Percentiles rank a stretch among this genome's conserved stretches.
Evolutionary conservation across 1,284 basidiomycete species (phyloP).

Genomic region (Puccinia triticina): DNA sequence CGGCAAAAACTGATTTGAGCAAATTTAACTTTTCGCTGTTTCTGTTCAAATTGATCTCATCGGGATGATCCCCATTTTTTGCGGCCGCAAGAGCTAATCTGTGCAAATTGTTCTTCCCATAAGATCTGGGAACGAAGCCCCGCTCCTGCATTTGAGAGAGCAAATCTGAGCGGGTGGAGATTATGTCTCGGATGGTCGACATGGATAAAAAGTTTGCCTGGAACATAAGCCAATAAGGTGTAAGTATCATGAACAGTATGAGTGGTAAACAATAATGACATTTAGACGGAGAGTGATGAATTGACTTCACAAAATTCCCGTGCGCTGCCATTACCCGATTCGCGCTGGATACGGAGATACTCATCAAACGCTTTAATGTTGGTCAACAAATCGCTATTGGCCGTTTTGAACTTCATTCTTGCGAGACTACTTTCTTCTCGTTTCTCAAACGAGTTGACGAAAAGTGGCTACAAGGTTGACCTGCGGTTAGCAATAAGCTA

Average conservation of each 20-base stretch:
- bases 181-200: conserved; percentile 77
- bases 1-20: conserved; percentile 78
- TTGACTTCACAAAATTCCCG: conserved; percentile 73
- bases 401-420: conserved; percentile 69
- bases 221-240: not conserved
- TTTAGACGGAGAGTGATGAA: not conserved
- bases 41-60: conserved; percentile 17
- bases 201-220: conserved; percentile 75
- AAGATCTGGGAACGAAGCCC: conserved; percentile 68
- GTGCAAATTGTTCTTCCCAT: conserved; percentile 60
- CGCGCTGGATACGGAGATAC: conserved; percentile 66
- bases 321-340: conserved; percentile 65
- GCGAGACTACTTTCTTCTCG: conserved; percentile 78
- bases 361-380: conserved; percentile 77
- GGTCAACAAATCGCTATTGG: conserved; percentile 83
- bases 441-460: conserved; percentile 77
- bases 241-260: not conserved
- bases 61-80: not conserved
- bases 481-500: conserved; percentile 68
- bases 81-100: conserved; percentile 52
- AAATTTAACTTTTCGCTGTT: conserved; percentile 71
- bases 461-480: conserved; percentile 86
- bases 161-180: conserved; percentile 77
- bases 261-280: conserved; percentile 1
- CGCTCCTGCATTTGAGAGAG: conserved; percentile 72